Percentiles rank a stretch among this genome's conserved stretches.
Conservation (phyloP, 2,329 filamentous ascomycete genomes). For the Pyrenophora seminiperda region DNA sequence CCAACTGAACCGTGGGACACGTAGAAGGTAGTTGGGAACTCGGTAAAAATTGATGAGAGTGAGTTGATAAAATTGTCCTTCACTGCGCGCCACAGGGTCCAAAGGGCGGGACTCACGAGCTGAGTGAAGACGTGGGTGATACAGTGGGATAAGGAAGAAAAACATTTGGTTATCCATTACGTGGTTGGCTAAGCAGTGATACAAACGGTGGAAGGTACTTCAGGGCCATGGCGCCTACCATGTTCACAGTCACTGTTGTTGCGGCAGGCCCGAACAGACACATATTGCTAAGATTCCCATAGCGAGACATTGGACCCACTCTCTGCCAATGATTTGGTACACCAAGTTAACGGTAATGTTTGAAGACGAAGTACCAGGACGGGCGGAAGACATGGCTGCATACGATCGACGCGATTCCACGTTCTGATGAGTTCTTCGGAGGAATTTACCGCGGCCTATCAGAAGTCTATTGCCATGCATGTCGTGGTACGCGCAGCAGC, state of each 20-base stretch:
- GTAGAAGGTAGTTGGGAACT: no score
- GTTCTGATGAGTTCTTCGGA: background rate
- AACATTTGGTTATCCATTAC: no score
- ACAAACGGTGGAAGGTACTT: no score
- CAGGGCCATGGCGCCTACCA: no score
- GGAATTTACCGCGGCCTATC: background rate
- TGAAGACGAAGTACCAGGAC: slow-evolving; percentile 1
- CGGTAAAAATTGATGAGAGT: no score
- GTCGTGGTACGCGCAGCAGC: background rate
- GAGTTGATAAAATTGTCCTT: no score
- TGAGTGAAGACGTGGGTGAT: no score
- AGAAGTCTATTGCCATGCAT: background rate
- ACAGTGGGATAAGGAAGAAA: no score
- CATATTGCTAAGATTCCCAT: background rate
- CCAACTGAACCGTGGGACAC: no score
- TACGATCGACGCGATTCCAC: slow-evolving; percentile 1
- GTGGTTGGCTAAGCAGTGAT: no score
- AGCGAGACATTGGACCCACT: background rate
- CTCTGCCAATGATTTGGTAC: slow-evolving; percentile 1
- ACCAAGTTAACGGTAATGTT: slow-evolving; percentile 5
- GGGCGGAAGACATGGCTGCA: slow-evolving; percentile 3
- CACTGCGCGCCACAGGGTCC: no score
- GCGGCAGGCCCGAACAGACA: background rate
- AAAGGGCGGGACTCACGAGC: no score
- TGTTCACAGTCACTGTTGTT: background rate